Percentiles rank a stretch among this genome's conserved stretches.
These are phyloP conservation scores for Arachis stenosperma DNA, from an alignment of 306 rosid species.

Conservation along the genomic window DNA sequence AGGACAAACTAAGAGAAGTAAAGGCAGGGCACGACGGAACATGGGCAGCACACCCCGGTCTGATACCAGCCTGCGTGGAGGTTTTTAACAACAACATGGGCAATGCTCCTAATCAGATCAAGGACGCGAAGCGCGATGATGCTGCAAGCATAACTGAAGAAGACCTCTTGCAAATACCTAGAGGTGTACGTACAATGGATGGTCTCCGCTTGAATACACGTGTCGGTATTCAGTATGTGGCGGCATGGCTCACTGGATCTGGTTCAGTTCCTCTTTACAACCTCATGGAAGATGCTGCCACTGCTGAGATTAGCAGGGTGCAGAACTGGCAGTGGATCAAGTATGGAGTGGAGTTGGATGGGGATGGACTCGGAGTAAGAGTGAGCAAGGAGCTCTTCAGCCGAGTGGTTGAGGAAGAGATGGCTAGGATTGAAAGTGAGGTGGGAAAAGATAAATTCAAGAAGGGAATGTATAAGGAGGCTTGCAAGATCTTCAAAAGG, in stretches of 20 bases:
- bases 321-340: conserved; percentile 98
- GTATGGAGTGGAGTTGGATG: conserved; percentile 77
- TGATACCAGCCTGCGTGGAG: conserved; percentile 72
- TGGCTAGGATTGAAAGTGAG: conserved; percentile 76
- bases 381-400: conserved; percentile 71
- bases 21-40: conserved; percentile 95
- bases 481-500: conserved; percentile 64
- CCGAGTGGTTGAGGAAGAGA: conserved; percentile 88
- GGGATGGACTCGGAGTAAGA: conserved; percentile 73
- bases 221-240: conserved; percentile 90
- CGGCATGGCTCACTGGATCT: conserved; percentile 85
- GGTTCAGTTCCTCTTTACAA: conserved; percentile 94
- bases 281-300: conserved; percentile 98
- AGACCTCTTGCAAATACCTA: conserved; percentile 74
- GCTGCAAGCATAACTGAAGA: conserved; percentile 59
- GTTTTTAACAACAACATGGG: conserved; percentile 65
- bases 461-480: conserved; percentile 75
- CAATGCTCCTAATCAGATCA: conserved; percentile 62
- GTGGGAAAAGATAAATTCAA: conserved; percentile 75
- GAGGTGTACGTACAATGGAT: conserved; percentile 71
- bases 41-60: conserved; percentile 98
- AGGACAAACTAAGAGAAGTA: conserved; percentile 87
- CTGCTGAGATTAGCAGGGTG: conserved; percentile 94
- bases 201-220: conserved; percentile 85
- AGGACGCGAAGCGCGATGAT: conserved; percentile 56